Percentiles rank a stretch among this genome's conserved stretches.
phyloP scores from a whole-genome alignment of 2,329 filamentous ascomycete genomes.

The Xylaria sp. region DNA sequence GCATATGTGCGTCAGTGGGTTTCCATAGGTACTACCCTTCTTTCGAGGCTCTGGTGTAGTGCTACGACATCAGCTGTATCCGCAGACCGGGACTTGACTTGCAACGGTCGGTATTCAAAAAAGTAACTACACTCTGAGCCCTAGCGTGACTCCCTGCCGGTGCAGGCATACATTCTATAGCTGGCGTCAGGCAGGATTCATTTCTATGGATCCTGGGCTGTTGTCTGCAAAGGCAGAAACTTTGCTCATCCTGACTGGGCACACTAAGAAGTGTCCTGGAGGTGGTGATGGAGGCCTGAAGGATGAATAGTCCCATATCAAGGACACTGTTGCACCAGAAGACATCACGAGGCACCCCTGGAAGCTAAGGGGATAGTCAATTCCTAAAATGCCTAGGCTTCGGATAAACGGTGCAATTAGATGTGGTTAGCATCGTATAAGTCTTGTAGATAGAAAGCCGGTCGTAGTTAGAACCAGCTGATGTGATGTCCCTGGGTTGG shows the following conservation, averaged over 20 bases:
- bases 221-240: conserved; percentile 15
- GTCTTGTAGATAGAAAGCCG: conserved; percentile 8
- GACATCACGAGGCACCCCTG: conserved; percentile 23
- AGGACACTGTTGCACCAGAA: conserved; percentile 13
- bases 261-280: conserved; percentile 7
- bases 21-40: conserved; percentile 23
- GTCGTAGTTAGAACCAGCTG: background rate
- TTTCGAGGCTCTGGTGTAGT: conserved; percentile 22
- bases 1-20: conserved; percentile 26
- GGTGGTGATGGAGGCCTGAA: conserved; percentile 22
- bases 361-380: conserved; percentile 11
- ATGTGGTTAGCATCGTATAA: conserved; percentile 7
- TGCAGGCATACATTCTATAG: conserved; percentile 21
- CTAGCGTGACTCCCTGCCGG: conserved; percentile 23
- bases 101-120: conserved; percentile 24
- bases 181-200: conserved; percentile 26
- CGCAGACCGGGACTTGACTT: conserved; percentile 26
- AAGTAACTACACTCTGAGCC: conserved; percentile 17
- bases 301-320: conserved; percentile 20
- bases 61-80: conserved; percentile 32
- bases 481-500: background rate
- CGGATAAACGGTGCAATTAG: background rate
- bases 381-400: conserved; percentile 21
- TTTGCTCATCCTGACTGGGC: conserved; percentile 16
- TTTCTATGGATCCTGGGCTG: conserved; percentile 22